Base-by-base conservation (phyloP, 1,284 basidiomycete species). In the Austroboletus niveus region DNA sequence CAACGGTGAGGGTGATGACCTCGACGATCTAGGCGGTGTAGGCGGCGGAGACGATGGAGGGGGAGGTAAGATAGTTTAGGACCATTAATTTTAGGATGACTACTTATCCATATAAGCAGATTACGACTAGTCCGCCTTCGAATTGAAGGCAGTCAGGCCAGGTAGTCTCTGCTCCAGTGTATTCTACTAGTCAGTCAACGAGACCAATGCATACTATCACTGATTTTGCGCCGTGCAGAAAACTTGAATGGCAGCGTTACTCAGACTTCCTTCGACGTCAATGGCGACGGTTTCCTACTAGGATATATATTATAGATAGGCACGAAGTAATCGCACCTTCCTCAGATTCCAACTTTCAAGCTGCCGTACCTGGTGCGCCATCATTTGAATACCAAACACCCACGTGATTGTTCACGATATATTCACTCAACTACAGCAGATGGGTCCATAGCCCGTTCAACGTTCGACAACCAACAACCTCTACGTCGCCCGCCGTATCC, bases 1-100 rank as follows among this genome's bases (percentile, higher is more conserved):
- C 65, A 90, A 89, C 53, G 88, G 88, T 24, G 89, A 91, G 68
- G 83, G 75, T 5, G 88, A 91, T 49, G 87, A 91, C 61, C 68
- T 79, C 48, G 89, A 91, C 60, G 83, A 89, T 59, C 69, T 88
- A 10, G 88, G 85, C 9, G 87, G 78, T 12, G 86, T 81, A 2
- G 82, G 70, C 2, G 78, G 76, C n/a, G 86, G 76, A 15, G 85
- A 75, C 15, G 78, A 72, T 17, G 87, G 79, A 45, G 86, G 77
- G 14, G 84, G 79, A 60, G 76, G 74, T 62, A 17, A 62, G 62
- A 38, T 14, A 34, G 11, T 29, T 30, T 6, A 29, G 29, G 8
- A 8, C 29, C 6, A 29, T 43, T 40, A 29, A 9, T 35, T 48
- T 40, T 17, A 6, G 6, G 4, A 24, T 39, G 22, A 7, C 27